Conservation (phyloP, 31 red algal species). For the Odonthalia washingtoniensis region DNA sequence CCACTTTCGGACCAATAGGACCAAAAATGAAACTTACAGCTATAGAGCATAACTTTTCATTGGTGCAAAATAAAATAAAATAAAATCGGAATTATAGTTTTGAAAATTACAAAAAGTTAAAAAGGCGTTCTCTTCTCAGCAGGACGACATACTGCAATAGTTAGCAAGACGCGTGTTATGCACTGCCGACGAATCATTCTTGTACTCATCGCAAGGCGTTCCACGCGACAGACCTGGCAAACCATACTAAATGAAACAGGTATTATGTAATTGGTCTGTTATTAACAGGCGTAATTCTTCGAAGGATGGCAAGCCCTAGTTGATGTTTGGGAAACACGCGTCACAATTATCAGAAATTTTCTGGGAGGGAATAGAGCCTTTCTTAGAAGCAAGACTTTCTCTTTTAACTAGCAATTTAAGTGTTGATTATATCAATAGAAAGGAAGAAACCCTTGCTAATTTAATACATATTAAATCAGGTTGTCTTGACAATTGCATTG, state of each 20-base stretch:
- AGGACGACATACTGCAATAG: no score
- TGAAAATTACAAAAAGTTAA: no score
- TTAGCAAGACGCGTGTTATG: no score
- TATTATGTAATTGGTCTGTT: background rate
- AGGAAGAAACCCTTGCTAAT: background rate
- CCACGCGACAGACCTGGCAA: no score
- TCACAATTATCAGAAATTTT: conserved; percentile 24
- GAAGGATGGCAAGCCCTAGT: background rate
- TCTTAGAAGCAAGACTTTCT: background rate
- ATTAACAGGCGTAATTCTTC: background rate
- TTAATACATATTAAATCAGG: background rate
- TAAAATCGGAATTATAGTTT: no score
- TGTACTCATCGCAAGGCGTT: no score
- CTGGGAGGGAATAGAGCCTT: conserved; percentile 10
- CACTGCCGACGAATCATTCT: no score
- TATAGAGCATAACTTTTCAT: no score
- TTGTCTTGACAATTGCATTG: background rate
- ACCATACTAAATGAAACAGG: background rate
- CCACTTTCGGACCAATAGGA: no score
- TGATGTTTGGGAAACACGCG: conserved; percentile 2
- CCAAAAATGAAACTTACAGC: no score
- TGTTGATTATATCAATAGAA: background rate
- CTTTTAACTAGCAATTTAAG: background rate
- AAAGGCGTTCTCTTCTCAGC: no score
- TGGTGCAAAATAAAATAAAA: no score